These are phyloP conservation scores for Fusarium bactridioides DNA, from an alignment of 2,329 filamentous ascomycete genomes.

Conservation along the genomic window DNA sequence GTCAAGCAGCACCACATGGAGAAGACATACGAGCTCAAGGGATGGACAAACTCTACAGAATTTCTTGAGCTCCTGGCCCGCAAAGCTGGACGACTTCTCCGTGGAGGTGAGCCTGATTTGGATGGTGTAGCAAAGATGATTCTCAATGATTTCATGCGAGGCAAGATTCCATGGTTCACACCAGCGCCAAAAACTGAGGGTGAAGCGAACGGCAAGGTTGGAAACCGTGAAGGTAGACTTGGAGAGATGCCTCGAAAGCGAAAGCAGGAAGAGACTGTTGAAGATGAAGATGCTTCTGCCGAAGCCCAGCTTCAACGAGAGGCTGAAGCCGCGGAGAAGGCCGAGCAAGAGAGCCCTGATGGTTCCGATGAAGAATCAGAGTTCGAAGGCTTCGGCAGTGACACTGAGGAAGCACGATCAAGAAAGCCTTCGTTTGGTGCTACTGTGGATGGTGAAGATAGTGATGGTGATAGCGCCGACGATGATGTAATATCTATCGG, in stretches of 20 bases:
- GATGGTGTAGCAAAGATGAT: constrained; percentile 98
- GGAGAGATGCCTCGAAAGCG: constrained; percentile 91
- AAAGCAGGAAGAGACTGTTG: constrained; percentile 64
- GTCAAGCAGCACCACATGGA: constrained; percentile 90
- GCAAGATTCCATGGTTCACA: constrained; percentile 96
- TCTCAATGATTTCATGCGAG: constrained; percentile 92
- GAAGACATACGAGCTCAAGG: constrained; percentile 88
- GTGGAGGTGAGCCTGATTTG: constrained; percentile 92
- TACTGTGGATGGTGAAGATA: constrained; percentile 44
- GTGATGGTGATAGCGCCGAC: constrained; percentile 52
- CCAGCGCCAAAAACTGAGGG: constrained; percentile 71
- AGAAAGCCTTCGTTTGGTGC: constrained; percentile 45
- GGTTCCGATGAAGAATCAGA: constrained; percentile 50
- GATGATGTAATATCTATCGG: constrained; percentile 47
- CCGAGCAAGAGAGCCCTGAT: constrained; percentile 45
- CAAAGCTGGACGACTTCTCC: constrained; percentile 85
- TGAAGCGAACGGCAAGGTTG: constrained; percentile 60
- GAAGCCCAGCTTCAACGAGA: constrained; percentile 43
- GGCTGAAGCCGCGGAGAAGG: constrained; percentile 39
- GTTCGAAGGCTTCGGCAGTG: constrained; percentile 50
- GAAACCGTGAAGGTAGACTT: constrained; percentile 77
- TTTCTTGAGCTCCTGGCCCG: constrained; percentile 88
- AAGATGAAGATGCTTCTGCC: constrained; percentile 49
- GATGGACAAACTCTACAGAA: constrained; percentile 77
- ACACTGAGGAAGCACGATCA: constrained; percentile 45